Percentiles rank a stretch among this genome's conserved stretches.
These are phyloP conservation scores for Elaeis guineensis DNA, from an alignment of 176 grass and related monocot species.

Conservation along the genomic window DNA sequence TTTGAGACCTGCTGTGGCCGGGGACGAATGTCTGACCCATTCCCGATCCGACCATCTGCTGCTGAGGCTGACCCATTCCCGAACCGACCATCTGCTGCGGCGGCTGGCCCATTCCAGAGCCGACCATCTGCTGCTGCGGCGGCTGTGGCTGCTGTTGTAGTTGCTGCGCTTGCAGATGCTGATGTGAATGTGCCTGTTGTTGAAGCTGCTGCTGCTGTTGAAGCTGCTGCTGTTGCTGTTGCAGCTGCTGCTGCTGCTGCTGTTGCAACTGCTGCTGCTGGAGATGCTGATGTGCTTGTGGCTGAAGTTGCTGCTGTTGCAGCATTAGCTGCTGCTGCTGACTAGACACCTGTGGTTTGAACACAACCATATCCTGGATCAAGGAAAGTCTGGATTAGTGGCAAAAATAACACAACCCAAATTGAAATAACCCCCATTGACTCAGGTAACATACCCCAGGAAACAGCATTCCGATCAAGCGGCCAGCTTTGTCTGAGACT, in stretches of 20 bases:
- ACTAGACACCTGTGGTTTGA: constrained; percentile 88
- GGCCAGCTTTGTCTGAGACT: constrained; percentile 81
- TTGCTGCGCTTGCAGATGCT: constrained; percentile 1
- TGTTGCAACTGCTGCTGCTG: constrained; percentile 28
- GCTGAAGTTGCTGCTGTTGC: constrained; percentile 35
- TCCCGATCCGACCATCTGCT: constrained; percentile 51
- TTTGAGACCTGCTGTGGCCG: constrained; percentile 43
- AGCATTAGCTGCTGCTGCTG: constrained; percentile 49
- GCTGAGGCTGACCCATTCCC: neutral
- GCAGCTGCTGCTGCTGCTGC: constrained; percentile 34
- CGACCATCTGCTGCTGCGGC: constrained; percentile 16
- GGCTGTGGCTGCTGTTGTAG: constrained; percentile 1
- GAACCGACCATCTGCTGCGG: no score
- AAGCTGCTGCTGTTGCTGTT: constrained; percentile 40
- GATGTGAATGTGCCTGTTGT: constrained; percentile 24
- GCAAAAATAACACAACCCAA: no score
- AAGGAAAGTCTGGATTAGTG: constrained; percentile 4
- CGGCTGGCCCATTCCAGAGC: no score
- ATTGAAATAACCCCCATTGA: no score
- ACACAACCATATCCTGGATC: constrained; percentile 90
- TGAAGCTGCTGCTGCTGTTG: constrained; percentile 63
- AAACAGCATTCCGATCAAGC: constrained; percentile 92
- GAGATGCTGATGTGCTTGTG: constrained; percentile 19
- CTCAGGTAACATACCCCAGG: constrained; percentile 59
- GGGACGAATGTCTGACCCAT: constrained; percentile 70